Conservation (phyloP, 345 rosid genomes). For the Linum lewisii region DNA sequence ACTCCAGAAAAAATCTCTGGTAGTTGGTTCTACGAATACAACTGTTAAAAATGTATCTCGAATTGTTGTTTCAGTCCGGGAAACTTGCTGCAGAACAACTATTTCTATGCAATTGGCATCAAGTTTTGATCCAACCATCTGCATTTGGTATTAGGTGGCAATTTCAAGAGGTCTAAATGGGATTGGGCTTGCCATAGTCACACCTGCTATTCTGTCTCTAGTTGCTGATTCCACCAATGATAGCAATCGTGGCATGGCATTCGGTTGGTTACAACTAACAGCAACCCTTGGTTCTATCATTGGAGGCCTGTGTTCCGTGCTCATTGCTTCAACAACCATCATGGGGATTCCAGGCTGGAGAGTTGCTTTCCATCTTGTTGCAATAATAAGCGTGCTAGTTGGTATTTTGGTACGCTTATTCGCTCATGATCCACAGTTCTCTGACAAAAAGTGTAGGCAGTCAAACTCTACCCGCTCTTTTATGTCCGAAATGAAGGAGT, state of each 20-base stretch:
- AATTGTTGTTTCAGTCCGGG: neutral
- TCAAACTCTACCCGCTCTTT: slow-evolving; percentile 19
- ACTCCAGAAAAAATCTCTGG: no score
- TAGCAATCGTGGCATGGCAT: slow-evolving; percentile 61
- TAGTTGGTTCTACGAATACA: neutral
- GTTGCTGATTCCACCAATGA: slow-evolving; percentile 78
- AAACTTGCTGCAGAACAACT: neutral
- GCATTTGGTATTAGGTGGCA: slow-evolving; percentile 46
- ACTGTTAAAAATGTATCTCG: neutral
- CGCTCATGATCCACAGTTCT: slow-evolving; percentile 55
- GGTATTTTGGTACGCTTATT: slow-evolving; percentile 49
- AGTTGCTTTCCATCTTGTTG: slow-evolving; percentile 59
- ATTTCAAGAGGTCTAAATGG: slow-evolving; percentile 82
- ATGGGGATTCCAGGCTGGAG: slow-evolving; percentile 73
- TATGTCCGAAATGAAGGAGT: slow-evolving; percentile 28
- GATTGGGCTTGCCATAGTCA: slow-evolving; percentile 73
- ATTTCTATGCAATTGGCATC: neutral
- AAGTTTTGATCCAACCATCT: neutral
- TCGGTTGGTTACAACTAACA: slow-evolving; percentile 70
- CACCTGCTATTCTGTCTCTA: slow-evolving; percentile 73
- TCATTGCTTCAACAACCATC: slow-evolving; percentile 57
- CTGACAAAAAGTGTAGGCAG: slow-evolving; percentile 3
- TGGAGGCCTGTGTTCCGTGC: slow-evolving; percentile 44
- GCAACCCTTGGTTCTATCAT: slow-evolving; percentile 51
- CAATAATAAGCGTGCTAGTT: slow-evolving; percentile 45